A percentile compares a stretch with the other conserved stretches of the same genome.
These are phyloP conservation scores for Letharia lupina DNA, from an alignment of 495 filamentous ascomycete genomes.

Conservation along the genomic window DNA sequence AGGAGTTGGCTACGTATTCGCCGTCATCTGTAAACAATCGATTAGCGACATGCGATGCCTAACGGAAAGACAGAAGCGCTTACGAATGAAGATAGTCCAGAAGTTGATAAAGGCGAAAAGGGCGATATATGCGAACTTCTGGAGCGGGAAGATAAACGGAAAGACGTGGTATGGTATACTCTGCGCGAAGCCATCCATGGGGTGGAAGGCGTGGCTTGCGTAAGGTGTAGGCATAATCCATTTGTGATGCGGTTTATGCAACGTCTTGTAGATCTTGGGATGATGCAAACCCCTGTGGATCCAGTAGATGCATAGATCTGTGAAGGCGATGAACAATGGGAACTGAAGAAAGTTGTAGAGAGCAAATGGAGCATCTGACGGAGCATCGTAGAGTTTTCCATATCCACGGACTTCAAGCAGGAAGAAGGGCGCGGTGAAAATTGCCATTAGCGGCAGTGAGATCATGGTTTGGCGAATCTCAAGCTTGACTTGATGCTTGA, in stretches of 20 bases:
- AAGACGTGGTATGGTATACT: conserved; percentile 89
- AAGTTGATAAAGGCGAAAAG: conserved; percentile 92
- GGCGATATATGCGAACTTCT: conserved; percentile 79
- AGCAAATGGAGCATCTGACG: conserved; percentile 59
- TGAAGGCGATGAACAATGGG: conserved; percentile 86
- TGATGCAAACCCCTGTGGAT: conserved; percentile 89
- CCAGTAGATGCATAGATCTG: conserved; percentile 89
- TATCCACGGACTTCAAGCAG: conserved; percentile 76
- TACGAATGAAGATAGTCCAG: conserved; percentile 91
- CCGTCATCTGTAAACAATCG: conserved; percentile 55
- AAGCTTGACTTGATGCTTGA: conserved; percentile 82
- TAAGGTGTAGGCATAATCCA: conserved; percentile 99
- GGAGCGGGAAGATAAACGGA: conserved; percentile 85
- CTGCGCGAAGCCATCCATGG: conserved; percentile 87
- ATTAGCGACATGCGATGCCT: conserved; percentile 2
- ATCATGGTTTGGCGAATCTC: conserved; percentile 74
- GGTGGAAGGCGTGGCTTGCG: conserved; percentile 91
- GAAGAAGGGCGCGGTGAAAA: conserved; percentile 78
- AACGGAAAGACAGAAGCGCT: conserved; percentile 4
- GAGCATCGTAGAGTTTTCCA: conserved; percentile 75
- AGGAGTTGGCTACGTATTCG: conserved; percentile 84
- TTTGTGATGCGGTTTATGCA: conserved; percentile 98
- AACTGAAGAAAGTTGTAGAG: conserved; percentile 82
- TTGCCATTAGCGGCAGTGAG: conserved; percentile 73
- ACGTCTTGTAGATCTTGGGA: conserved; percentile 69